Conservation (phyloP, 345 rosid species). For the Euclidium syriacum region DNA sequence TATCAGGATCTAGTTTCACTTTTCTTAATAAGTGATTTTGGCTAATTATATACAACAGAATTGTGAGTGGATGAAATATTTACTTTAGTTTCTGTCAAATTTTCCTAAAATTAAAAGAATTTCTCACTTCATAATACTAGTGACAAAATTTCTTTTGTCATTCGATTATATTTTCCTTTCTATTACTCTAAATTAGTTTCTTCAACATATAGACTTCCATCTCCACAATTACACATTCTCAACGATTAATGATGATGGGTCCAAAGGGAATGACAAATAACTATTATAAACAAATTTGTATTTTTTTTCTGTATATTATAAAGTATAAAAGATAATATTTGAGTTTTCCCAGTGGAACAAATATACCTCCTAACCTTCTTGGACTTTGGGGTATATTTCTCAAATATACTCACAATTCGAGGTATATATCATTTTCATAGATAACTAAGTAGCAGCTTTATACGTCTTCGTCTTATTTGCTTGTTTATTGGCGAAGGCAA, state of each 20-base stretch:
- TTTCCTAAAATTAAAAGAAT: no score
- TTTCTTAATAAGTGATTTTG: no score
- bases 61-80: no score
- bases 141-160: no score
- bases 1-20: no score
- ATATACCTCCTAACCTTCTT: slow-evolving; percentile 2
- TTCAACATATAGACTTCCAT: no score
- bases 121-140: no score
- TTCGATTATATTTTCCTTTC: no score
- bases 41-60: no score
- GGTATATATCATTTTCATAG: background rate
- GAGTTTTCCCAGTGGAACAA: slow-evolving; percentile 13
- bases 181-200: no score
- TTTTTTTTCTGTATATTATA: slow-evolving; percentile 1
- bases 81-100: no score
- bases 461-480: background rate
- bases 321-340: slow-evolving; percentile 3
- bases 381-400: slow-evolving; percentile 1
- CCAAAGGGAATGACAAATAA: background rate
- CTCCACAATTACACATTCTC: background rate
- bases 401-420: slow-evolving; percentile 1
- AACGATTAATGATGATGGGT: background rate
- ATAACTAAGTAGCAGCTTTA: background rate
- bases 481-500: background rate
- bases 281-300: background rate